Conservation (phyloP, 140 eudicot genomes). For the Bidens hawaiensis region DNA sequence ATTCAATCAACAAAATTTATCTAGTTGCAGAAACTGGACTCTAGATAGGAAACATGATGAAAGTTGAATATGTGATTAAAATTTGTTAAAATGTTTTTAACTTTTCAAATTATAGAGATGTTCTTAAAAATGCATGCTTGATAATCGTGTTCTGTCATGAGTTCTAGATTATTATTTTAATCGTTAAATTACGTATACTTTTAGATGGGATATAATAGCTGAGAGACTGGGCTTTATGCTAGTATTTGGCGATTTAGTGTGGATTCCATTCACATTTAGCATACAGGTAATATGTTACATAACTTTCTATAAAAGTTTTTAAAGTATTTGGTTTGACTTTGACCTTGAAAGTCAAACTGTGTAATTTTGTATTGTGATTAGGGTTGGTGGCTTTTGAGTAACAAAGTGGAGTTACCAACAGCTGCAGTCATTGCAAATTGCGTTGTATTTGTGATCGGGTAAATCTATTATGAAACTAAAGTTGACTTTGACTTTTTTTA, state of each 20-base stretch:
- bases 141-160: not conserved
- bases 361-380: conserved; percentile 12
- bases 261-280: conserved; percentile 98
- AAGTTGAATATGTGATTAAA: not conserved
- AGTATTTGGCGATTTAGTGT: conserved; percentile 94
- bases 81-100: no score
- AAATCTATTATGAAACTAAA: conserved; percentile 9
- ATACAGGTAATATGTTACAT: conserved; percentile 65
- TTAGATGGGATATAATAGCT: conserved; percentile 97
- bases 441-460: conserved; percentile 74
- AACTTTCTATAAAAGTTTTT: not conserved
- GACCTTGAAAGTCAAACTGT: no score
- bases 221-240: conserved; percentile 98
- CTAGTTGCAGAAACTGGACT: not conserved
- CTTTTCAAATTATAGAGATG: not conserved
- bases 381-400: conserved; percentile 97
- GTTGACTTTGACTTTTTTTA: not conserved
- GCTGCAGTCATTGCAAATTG: conserved; percentile 77
- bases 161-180: not conserved
- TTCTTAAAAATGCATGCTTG: conserved; percentile 6
- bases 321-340: no score
- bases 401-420: conserved; percentile 69
- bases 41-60: not conserved
- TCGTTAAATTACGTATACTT: conserved; percentile 10
- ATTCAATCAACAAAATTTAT: not conserved